Evolutionary conservation across 2,329 filamentous ascomycete species (phyloP), one percentile per base, ranked within the genome.

Genomic region (Monosporascus sp.): DNA sequence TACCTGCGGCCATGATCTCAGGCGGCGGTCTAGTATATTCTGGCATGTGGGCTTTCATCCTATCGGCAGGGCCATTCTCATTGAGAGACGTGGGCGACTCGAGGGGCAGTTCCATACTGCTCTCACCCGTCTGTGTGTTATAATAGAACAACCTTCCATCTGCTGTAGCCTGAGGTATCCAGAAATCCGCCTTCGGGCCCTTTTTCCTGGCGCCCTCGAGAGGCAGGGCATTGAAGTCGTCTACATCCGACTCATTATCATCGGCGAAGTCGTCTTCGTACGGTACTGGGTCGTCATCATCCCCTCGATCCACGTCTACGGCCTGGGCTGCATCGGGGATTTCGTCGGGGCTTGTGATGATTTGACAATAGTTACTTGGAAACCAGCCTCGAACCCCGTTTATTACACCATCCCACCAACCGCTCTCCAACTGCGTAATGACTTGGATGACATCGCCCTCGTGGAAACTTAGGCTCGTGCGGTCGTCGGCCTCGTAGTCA

Each of bases 381-480:
- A 99, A 99, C 94, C 94, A 99, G 69, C 94, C 94, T 68, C 94
- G 87, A 62, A 96, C 89, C 54, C 92, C 90, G 66, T 97, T 94
- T 69, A 99, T 96, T 52, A 99, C 90, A 48, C 94, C 94, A 74
- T 99, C 94, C 94, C 94, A 99, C 94, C 94, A 99, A 52, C 94
- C 94, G 65, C 92, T 97, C 72, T 99, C 94, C 53, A 97, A 80
- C 74, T 97, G 93, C 50, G 94, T 99, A 64, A 99, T 93, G 63
- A 99, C 94, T 74, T 97, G 93, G 65, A 99, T 99, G 61, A 97
- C 85, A 73, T 99, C 94, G 66, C 94, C 94, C 70, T 96, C 89
- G 64, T 90, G 90, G 72, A 99, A 99, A 74, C 92, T 97, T 68
- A 99, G 76, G 75, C 92, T 97, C 47, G 93, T 97, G 64, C 90